Evolutionary conservation across 768 basidiomycete species (phyloP), one percentile per base, ranked within the genome.

Genomic region (Psilocybe cubensis): DNA sequence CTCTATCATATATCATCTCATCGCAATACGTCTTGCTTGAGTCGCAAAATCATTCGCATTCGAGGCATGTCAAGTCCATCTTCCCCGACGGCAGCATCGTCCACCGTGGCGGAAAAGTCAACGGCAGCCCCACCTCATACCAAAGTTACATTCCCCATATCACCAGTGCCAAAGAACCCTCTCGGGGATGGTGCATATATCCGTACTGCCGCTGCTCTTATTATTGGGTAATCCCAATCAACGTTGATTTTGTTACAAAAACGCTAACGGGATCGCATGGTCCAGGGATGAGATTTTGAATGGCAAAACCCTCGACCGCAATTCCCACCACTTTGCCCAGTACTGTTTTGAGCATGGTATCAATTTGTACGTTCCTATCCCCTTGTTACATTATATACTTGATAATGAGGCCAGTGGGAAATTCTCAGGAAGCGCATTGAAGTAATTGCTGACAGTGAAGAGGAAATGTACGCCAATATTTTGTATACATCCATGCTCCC

Each of bases 291-390:
- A 96, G 66, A 94, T 96, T 31, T 74, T 98, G 51, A 96, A 96
- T 61, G 95, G 94, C 42, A 94, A 94, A 80, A 94, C 92, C 0
- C 82, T 84, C 46, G 92, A 94, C 70, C 77, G 83, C 12, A 94
- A 94, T 74, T 91, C 90, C 1, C 84, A 94, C 70, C 91, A 85
- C 73, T 92, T 96, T 66, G 92, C 94, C 2, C 86, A 86, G 65
- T 93, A 86, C 68, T 91, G 91, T 67, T 98, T 97, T 68, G 89
- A 95, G 66, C 83, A 92, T 51, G 96, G 91, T 2, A 81, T 94
- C 28, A 84, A 92, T 57, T 70, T 95, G 88, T 92, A 77, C 58
- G 74, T 72, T 50, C 44, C 17, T 49, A 48, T 35, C 46, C 47
- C 53, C 56, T 25, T 57, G 48, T 49, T 29, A 28, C 29, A 21